Evolutionary conservation across 371 early-diverging fungal genomes (phyloP).

Genomic region (Mucor irregularis): DNA sequence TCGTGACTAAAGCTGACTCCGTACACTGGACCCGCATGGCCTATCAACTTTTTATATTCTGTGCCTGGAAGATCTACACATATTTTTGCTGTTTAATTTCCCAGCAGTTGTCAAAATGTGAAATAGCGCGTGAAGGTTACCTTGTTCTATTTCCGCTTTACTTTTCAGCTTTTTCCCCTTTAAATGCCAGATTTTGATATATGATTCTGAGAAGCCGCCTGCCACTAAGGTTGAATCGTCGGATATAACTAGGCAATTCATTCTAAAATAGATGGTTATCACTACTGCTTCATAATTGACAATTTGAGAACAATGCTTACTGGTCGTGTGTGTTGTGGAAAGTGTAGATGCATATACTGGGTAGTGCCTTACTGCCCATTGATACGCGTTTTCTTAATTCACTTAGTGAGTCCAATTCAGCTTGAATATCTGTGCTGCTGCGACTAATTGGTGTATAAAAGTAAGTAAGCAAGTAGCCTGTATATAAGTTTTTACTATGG

Average conservation of each 20-base stretch:
- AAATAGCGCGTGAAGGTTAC: no score
- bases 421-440: constrained; percentile 68
- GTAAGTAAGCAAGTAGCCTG: background rate
- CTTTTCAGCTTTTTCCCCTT: constrained; percentile 68
- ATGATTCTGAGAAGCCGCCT: constrained; percentile 90
- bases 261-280: constrained; percentile 25
- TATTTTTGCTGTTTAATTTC: background rate
- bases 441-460: constrained; percentile 45
- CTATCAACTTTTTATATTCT: constrained; percentile 76
- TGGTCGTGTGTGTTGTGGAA: constrained; percentile 94
- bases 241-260: constrained; percentile 77
- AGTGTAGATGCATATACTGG: constrained; percentile 97
- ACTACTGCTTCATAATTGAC: no score
- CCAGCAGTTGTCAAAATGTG: no score
- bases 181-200: constrained; percentile 86
- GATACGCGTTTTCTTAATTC: constrained; percentile 85
- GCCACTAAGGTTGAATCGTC: constrained; percentile 79
- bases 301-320: constrained; percentile 32
- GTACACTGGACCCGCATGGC: constrained; percentile 97
- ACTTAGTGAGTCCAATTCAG: constrained; percentile 75
- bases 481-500: background rate
- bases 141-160: constrained; percentile 13
- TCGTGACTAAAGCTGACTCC: constrained; percentile 90
- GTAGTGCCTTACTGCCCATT: constrained; percentile 76
- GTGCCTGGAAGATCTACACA: constrained; percentile 31